Percentiles rank a stretch among this genome's conserved stretches.
Conservation (phyloP, 2,329 filamentous ascomycete genomes). For the Dactylellina leptospora region DNA sequence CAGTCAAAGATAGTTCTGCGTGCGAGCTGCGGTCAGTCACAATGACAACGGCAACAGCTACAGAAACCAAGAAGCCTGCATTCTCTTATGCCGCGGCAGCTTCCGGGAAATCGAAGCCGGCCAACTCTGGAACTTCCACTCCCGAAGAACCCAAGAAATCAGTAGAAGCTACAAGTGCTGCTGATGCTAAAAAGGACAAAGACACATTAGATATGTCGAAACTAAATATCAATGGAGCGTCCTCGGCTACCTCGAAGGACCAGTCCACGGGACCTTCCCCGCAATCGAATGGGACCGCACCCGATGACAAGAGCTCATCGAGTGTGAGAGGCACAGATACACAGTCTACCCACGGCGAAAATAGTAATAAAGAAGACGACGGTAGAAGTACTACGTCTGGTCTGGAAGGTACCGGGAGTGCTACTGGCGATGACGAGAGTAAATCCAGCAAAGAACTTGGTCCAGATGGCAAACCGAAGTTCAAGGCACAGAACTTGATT, state of each 20-base stretch:
- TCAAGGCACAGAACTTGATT: conserved; percentile 41
- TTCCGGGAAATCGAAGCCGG: conserved; percentile 55
- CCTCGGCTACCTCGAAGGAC: conserved; percentile 29
- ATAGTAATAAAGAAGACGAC: conserved; percentile 43
- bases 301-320: conserved; percentile 26
- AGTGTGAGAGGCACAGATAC: conserved; percentile 32
- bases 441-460: conserved; percentile 41
- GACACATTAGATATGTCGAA: conserved; percentile 56
- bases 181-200: conserved; percentile 61
- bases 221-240: conserved; percentile 32
- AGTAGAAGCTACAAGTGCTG: conserved; percentile 57
- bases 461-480: conserved; percentile 47
- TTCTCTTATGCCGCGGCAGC: conserved; percentile 57
- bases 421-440: conserved; percentile 36
- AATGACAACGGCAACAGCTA: conserved; percentile 54
- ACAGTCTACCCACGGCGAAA: conserved; percentile 32
- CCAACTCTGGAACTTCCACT: conserved; percentile 30
- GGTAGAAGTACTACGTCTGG: conserved; percentile 35
- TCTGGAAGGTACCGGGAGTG: conserved; percentile 44
- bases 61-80: conserved; percentile 55
- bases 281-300: conserved; percentile 28
- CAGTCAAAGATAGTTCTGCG: conserved; percentile 41
- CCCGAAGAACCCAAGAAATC: conserved; percentile 44
- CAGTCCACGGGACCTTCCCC: conserved; percentile 12
- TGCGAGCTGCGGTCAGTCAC: conserved; percentile 44